Evolutionary conservation across 2,329 filamentous ascomycete genomes (phyloP), one percentile per base, ranked within the genome.

Genomic region (Fusarium sp.): DNA sequence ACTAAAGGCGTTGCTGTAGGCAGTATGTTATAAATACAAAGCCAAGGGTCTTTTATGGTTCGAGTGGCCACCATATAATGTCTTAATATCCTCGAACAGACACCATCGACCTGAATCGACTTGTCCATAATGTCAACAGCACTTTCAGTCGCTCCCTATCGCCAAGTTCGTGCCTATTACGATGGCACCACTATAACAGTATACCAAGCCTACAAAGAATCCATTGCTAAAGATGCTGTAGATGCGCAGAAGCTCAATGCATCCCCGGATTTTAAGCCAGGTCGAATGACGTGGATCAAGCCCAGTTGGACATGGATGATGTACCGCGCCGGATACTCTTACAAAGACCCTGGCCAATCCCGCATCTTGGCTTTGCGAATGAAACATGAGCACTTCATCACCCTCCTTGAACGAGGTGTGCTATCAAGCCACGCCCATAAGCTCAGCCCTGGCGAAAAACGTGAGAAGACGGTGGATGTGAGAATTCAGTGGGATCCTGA

Each of bases 401-500:
- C 78, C 22, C 80, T 91, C 6, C 80, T 91, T 5, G 75, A 79
- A 26, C 71, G 76, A 42, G 81, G 81, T 13, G 75, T 82, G 18
- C 66, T 85, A 35, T 79, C 83, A 26, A 78, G 67, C 2, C 79
- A 82, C 35, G 65, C 41, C n/a, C 57, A 56, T 38, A 70, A 57
- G 24, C 6, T 28, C 5, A 59, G 58, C 18, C 44, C 38, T 14
- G 38, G 50, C 9, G 56, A 47, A 17, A 77, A 59, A 47, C 79
- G 78, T n/a, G 78, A 77, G 53, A 81, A 77, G 69, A 66, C 80
- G 8, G 59, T 62, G 8, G 77, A 81, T 24, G 88, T 91, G 1
- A 84, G 86, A n/a, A 83, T 91, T 13, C 90, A 91, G 77, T 92
- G 90, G 90, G 90, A 92, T 79, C 90, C 90, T 0, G 90, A 92